These are phyloP conservation scores for Malassezia obtusa DNA, from an alignment of 1,284 basidiomycete species.

Conservation along the genomic window DNA sequence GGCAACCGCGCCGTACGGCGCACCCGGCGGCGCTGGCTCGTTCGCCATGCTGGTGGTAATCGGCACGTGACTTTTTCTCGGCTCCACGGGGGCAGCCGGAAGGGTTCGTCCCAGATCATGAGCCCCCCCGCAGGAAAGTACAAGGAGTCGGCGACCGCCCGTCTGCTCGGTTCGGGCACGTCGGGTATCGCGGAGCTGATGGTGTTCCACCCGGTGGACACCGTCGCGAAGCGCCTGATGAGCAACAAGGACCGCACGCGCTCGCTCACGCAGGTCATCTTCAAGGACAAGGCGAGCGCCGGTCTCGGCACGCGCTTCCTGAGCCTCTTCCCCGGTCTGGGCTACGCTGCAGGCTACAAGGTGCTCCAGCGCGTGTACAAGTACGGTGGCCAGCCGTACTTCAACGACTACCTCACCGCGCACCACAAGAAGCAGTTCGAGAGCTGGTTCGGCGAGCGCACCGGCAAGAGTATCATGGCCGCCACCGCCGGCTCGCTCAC, in stretches of 20 bases:
- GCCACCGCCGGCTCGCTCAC: constrained; percentile 65
- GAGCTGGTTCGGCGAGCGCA: constrained; percentile 80
- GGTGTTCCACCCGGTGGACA: constrained; percentile 58
- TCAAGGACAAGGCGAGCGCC: constrained; percentile 71
- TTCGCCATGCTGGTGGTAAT: background rate
- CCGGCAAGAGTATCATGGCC: constrained; percentile 90
- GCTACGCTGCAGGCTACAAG: constrained; percentile 87
- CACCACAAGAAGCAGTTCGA: constrained; percentile 69
- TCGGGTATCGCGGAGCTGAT: constrained; percentile 85
- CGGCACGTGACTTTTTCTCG: background rate
- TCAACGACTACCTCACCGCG: constrained; percentile 77
- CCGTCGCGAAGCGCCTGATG: constrained; percentile 93
- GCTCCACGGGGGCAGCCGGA: background rate
- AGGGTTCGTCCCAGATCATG: constrained; percentile 18
- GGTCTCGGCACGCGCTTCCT: constrained; percentile 60
- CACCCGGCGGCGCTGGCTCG: background rate
- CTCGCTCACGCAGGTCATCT: constrained; percentile 65
- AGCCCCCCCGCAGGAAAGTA: constrained; percentile 34
- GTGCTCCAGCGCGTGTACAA: constrained; percentile 54
- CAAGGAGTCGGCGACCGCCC: constrained; percentile 73
- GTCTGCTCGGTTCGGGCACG: constrained; percentile 71
- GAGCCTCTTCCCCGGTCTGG: constrained; percentile 91
- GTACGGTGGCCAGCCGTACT: constrained; percentile 96
- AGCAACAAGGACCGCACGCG: constrained; percentile 58
- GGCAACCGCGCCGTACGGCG: background rate